phyloP scores from a whole-genome alignment of 2,329 filamentous ascomycete genomes.

The Waltergamsia citrina region DNA sequence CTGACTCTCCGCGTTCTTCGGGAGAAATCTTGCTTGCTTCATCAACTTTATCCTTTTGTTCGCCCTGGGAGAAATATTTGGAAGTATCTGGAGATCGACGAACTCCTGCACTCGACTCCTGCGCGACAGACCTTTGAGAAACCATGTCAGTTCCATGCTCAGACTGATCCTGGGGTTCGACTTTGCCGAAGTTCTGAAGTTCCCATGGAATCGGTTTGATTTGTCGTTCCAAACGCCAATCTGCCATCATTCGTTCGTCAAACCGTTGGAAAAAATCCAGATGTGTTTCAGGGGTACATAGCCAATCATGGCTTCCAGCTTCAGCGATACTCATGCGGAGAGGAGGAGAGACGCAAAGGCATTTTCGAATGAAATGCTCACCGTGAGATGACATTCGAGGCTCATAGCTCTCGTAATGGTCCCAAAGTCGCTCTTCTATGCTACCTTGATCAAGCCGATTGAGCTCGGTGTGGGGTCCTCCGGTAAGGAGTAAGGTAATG shows the following conservation, averaged over 20 bases:
- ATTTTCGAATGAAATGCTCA: constrained; percentile 18
- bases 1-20: too few relatives aligned
- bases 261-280: constrained; percentile 19
- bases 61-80: too few relatives aligned
- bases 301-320: constrained; percentile 21
- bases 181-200: constrained; percentile 1
- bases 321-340: constrained; percentile 16
- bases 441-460: constrained; percentile 15
- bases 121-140: too few relatives aligned
- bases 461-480: constrained; percentile 12
- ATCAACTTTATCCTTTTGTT: too few relatives aligned
- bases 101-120: too few relatives aligned
- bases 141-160: too few relatives aligned
- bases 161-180: too few relatives aligned
- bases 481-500: constrained; percentile 25
- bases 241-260: constrained; percentile 14
- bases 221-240: constrained; percentile 13
- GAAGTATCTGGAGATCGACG: too few relatives aligned
- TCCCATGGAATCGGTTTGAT: constrained; percentile 1
- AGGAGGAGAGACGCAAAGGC: constrained; percentile 16
- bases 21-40: too few relatives aligned
- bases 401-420: constrained; percentile 7
- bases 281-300: constrained; percentile 20
- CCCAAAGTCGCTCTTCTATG: constrained; percentile 10
- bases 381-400: constrained; percentile 13